A percentile compares a stretch with the other conserved stretches of the same genome.
Conservation (phyloP, 2,329 filamentous ascomycete genomes). For the Tricladium varicosporioides region DNA sequence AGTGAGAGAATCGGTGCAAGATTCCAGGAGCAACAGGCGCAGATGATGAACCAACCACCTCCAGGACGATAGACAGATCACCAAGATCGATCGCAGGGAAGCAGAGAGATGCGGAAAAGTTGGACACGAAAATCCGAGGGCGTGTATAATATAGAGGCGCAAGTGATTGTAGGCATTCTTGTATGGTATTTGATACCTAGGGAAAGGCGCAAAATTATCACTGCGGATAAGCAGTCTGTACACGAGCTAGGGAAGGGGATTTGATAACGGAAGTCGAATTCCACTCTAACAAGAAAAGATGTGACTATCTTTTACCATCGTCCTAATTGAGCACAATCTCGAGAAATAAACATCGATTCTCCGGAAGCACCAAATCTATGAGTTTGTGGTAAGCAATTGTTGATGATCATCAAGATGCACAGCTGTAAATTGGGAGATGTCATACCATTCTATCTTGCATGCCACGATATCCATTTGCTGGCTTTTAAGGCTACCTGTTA, state of each 20-base stretch:
- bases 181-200: slow-evolving; percentile 3
- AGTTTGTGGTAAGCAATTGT: no score
- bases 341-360: no score
- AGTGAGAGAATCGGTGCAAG: slow-evolving; percentile 87
- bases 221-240: background rate
- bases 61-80: slow-evolving; percentile 24
- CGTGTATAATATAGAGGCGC: background rate
- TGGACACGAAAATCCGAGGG: background rate
- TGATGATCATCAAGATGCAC: no score
- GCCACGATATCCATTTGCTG: no score
- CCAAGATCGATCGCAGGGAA: background rate
- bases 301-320: no score
- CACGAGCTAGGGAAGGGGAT: background rate
- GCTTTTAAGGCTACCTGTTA: no score
- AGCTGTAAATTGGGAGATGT: no score
- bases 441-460: no score
- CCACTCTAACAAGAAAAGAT: background rate
- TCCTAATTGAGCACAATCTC: no score
- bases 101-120: background rate
- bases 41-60: slow-evolving; percentile 46
- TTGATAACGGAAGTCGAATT: slow-evolving; percentile 1
- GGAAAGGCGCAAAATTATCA: background rate
- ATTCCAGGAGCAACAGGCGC: slow-evolving; percentile 71
- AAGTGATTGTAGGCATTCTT: background rate
- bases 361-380: no score